phyloP scores from a whole-genome alignment of 257 asterid genomes.

The Gentiana straminea region DNA sequence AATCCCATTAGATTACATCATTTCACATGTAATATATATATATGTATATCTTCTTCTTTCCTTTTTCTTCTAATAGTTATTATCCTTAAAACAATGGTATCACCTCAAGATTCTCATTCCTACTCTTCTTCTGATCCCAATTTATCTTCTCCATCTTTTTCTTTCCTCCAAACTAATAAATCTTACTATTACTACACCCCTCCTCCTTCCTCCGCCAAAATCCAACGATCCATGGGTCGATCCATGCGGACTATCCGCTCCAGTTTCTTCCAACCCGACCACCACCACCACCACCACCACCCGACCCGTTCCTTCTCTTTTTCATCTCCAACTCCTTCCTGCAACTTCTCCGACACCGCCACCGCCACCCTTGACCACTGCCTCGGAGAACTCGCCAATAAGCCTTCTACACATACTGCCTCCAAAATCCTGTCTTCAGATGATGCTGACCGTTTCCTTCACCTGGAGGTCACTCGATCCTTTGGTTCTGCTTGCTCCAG shows the following conservation, averaged over 20 bases:
- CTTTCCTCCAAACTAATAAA: conserved; percentile 10
- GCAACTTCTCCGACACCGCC: conserved; percentile 54
- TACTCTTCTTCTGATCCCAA: conserved; percentile 7
- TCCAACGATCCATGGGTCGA: conserved; percentile 30
- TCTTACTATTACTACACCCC: conserved; percentile 29
- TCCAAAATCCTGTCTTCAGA: conserved; percentile 22
- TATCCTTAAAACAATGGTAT: conserved; percentile 18
- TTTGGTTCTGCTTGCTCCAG: conserved; percentile 86
- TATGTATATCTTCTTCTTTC: neutral
- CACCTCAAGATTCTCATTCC: conserved; percentile 19
- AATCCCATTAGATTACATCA: neutral
- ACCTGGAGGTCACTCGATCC: conserved; percentile 44
- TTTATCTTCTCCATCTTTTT: neutral
- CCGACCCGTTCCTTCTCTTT: conserved; percentile 4
- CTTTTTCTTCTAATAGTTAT: neutral
- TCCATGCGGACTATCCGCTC: conserved; percentile 54
- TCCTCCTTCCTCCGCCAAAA: conserved; percentile 15
- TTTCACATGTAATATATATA: too few relatives aligned
- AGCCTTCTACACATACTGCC: conserved; percentile 18
- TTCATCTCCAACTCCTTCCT: conserved; percentile 15
- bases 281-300: conserved; percentile 8
- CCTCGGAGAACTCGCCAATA: conserved; percentile 54
- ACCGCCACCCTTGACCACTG: conserved; percentile 56
- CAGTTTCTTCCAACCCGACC: conserved; percentile 35
- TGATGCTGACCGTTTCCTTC: conserved; percentile 26